Base-by-base conservation (phyloP, 495 filamentous ascomycete genomes). In the Penicillium nucicola region DNA sequence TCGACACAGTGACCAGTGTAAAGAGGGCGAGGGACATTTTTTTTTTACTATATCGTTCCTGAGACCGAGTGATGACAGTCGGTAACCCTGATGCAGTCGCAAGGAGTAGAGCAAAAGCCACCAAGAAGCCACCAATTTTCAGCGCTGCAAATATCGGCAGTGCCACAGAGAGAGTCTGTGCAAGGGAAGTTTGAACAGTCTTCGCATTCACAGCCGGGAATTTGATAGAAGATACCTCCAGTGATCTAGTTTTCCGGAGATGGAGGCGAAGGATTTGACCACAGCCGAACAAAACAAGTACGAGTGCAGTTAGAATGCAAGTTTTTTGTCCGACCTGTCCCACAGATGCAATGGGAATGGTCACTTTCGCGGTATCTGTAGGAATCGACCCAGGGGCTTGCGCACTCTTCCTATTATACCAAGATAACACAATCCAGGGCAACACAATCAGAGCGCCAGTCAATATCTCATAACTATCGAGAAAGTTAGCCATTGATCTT, bases 61-160 rank as follows among this genome's bases (percentile, higher is more conserved):
- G 52, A 2, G 34, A 43, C 8, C 50, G 50, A 3, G 56, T 39
- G 10, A 69, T 25, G n/a, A 71, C 8, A 19, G 55, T 60, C 11
- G 74, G 68, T 13, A 75, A 25, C 1, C 72, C 70, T 20, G 76
- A 70, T 22, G 75, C 73, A 3, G 71, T 48, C 38, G 72, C 70
- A 34, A 76, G 63, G 32, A 82, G 62, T 30, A 84, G 53, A 4
- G 75, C 48, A 25, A 84, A 68, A 7, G 77, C 76, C 9, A 78
- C 76, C 22, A 78, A 61, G 45, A 77, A 69, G 5, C 76, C 81
- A 18, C 83, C 82, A 15, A 84, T 60, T 31, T 82, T 75, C 55
- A 82, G 62, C 0, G 77, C 57, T 17, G 81, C 79, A 52, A 81
- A 84, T 49, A 82, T 77, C 0, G 83, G 83, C 17, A 85, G 55